These are phyloP conservation scores for Nannochloropsis gaditana DNA, from an alignment of 108 stramenopile species.

Conservation along the genomic window DNA sequence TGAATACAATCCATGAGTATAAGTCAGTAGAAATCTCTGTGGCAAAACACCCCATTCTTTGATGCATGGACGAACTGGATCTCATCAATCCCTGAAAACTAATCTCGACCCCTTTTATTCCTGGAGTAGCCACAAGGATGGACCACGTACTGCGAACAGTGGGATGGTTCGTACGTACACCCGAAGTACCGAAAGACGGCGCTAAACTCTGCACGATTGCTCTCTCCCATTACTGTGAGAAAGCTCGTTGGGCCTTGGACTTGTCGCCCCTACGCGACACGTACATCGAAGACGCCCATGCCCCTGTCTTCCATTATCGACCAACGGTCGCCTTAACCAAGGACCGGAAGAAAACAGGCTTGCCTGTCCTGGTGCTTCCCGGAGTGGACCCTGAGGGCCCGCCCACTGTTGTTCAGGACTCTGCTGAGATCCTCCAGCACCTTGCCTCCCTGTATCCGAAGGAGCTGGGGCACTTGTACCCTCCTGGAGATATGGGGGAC, in stretches of 20 bases:
- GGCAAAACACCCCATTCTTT: no score
- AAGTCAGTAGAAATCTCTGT: no score
- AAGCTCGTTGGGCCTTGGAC: background rate
- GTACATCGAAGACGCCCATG: background rate
- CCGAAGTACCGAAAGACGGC: background rate
- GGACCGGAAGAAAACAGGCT: background rate
- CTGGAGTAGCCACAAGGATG: background rate
- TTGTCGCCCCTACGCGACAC: background rate
- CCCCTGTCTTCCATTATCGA: background rate
- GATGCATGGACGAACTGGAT: no score
- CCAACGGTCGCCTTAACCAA: background rate
- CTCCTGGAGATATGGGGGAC: background rate
- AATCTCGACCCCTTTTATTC: no score
- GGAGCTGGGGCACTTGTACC: background rate
- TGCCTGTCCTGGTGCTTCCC: background rate
- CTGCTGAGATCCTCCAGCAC: background rate
- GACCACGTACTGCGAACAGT: background rate
- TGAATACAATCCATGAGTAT: no score
- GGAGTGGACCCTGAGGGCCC: background rate
- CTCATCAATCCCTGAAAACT: no score
- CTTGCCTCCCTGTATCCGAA: background rate
- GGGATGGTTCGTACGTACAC: background rate
- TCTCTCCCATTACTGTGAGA: background rate
- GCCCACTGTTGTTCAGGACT: background rate
- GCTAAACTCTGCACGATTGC: background rate